Evolutionary conservation across 306 rosid genomes (phyloP).

Genomic region (Cicer yamashitae): DNA sequence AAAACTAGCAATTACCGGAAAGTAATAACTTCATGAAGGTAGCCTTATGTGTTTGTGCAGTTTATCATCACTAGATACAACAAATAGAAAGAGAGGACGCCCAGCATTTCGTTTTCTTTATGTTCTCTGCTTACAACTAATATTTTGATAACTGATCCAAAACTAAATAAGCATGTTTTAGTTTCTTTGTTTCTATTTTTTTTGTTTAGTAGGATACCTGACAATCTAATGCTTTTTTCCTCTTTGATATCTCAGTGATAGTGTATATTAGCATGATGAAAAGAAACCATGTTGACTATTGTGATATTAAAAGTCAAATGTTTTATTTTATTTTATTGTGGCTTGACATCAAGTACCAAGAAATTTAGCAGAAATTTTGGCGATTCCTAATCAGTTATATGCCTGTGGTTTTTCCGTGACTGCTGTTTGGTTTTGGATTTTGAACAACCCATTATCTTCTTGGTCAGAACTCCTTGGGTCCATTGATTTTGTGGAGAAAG

Average conservation of each 20-base stretch:
- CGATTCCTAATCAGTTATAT: constrained; percentile 19
- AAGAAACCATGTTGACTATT: constrained; percentile 30
- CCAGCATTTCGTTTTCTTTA: not conserved
- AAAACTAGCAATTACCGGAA: not conserved
- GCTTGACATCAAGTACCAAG: constrained; percentile 4
- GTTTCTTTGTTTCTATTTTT: not conserved
- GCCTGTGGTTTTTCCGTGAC: constrained; percentile 8
- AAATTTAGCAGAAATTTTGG: constrained; percentile 6
- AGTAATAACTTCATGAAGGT: not conserved
- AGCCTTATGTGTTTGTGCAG: not conserved
- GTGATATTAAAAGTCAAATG: constrained; percentile 30
- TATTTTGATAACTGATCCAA: not conserved
- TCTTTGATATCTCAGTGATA: constrained; percentile 2
- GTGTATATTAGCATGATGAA: constrained; percentile 5
- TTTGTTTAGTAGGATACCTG: not conserved
- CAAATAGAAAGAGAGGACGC: constrained; percentile 5
- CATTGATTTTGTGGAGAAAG: constrained; percentile 85
- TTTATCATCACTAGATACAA: not conserved
- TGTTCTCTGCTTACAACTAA: not conserved
- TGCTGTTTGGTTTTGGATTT: constrained; percentile 20
- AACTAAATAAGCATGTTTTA: not conserved
- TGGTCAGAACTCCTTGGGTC: constrained; percentile 65
- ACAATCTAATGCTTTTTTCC: constrained; percentile 15
- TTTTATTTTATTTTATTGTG: not conserved
- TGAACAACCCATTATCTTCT: constrained; percentile 3